Percentiles rank a stretch among this genome's conserved stretches.
phyloP scores from a whole-genome alignment of 768 basidiomycete genomes.

The Leccinum rimulosum region DNA sequence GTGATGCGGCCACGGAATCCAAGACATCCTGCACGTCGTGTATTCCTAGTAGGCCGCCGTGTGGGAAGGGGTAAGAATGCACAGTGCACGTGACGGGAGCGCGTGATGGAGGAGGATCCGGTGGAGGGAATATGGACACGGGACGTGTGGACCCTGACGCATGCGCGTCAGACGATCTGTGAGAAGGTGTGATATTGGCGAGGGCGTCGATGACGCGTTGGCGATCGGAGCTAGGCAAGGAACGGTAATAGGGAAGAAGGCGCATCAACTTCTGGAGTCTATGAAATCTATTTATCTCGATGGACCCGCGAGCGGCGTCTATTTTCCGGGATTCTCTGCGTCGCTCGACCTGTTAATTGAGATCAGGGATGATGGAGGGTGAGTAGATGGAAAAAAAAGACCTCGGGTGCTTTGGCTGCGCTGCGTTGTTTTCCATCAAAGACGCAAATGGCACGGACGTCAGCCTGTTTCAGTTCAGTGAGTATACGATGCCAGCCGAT shows the following conservation, averaged over 20 bases:
- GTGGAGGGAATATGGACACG: slow-evolving; percentile 7
- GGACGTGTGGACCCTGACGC: slow-evolving; percentile 17
- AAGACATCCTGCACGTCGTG: slow-evolving; percentile 17
- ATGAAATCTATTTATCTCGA: slow-evolving; percentile 57
- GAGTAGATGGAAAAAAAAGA: slow-evolving; percentile 28
- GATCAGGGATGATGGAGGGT: not conserved
- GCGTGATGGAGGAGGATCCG: slow-evolving; percentile 4
- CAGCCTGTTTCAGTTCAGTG: slow-evolving; percentile 55
- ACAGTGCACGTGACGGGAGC: not conserved
- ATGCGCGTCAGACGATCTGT: slow-evolving; percentile 12
- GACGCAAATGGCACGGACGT: slow-evolving; percentile 66
- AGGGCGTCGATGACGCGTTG: slow-evolving; percentile 30
- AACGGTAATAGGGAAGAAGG: slow-evolving; percentile 38
- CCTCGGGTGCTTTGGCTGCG: slow-evolving; percentile 70
- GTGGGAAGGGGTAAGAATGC: slow-evolving; percentile 14
- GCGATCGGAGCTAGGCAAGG: slow-evolving; percentile 30
- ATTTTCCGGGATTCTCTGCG: slow-evolving; percentile 50
- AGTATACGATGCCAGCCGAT: slow-evolving; percentile 76
- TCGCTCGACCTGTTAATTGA: slow-evolving; percentile 46
- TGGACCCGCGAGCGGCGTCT: slow-evolving; percentile 47
- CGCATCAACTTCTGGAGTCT: slow-evolving; percentile 47
- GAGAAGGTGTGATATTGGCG: slow-evolving; percentile 6
- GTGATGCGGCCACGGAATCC: slow-evolving; percentile 2
- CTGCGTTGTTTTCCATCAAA: slow-evolving; percentile 75
- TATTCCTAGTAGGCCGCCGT: not conserved